Base-by-base conservation (phyloP, 129 eudicot genomes). In the Flaveria brownii region DNA sequence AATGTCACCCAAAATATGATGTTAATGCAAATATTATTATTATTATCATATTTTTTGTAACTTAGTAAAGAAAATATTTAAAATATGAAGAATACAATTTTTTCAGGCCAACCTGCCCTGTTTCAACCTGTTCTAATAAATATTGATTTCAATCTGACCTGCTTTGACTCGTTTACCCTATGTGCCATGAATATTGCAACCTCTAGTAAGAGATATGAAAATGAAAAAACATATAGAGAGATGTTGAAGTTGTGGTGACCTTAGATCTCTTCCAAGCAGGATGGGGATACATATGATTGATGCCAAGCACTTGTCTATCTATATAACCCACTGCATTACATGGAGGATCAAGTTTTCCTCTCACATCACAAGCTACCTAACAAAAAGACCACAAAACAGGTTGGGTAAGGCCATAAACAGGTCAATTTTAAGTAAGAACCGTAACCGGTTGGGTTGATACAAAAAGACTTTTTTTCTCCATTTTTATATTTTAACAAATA, bases 211-310 rank as follows among this genome's bases (percentile, higher is more conserved):
- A 64, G 18, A 59, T 60, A 28, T 74, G 74, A 42, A 54, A 36
- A 74, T 22, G 54, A 49, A 17, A 26, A 56, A 61, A n/a, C 41
- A 56, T 65, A 59, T 57, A 20, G 5, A 13, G 26, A 68, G 45
- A 71, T 52, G 68, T 49, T 46, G 42, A n/a, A 59, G 78, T 17
- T 77, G 74, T 36, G 36, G 54, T 79, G 69, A 83, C 97, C 85
- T 84, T 89, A 77, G 83, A 84, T 84, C 98, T 84, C 82, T 86
- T 89, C 97, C 97, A 89, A 47, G 89, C 97, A 63, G 97, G 97
- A 82, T 86, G 89, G 5, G 47, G 85, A 81, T 89, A 92, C 89
- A 92, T 78, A 68, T 89, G 96, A 72, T 83, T 89, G 57, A 86
- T 81, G 46, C 97, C 97, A 73, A 87, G 86, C 66, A 92, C 79